Base-by-base conservation (phyloP, 2,329 filamentous ascomycete species). In the Venturia effusa region DNA sequence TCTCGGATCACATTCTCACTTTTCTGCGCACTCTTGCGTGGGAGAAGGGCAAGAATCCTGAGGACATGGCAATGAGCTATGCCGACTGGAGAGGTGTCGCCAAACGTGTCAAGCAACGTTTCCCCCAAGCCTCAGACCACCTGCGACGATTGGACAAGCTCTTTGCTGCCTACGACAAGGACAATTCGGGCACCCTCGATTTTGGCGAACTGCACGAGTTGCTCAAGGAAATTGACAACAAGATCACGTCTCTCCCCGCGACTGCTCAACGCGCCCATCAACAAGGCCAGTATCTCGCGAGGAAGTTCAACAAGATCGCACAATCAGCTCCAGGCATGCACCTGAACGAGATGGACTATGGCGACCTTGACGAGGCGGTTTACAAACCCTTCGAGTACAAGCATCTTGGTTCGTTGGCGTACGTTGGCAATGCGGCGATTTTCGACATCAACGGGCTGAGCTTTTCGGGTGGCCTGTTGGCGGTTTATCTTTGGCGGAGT, bases 251-350 rank as follows among this genome's bases (percentile, higher is more conserved):
- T 34, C 81, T 99, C 1, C 94, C 94, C 0, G 94, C 95, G 1
- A 99, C 94, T 0, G 94, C 95, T 1, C 94, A 99, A 76, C 88
- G 94, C 66, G 94, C 94, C 17, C 91, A 99, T 72, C 94, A 99
- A 75, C 94, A 99, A 76, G 94, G 94, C 34, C 81, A 88, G 67
- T 99, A 99, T 74, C 86, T 99, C 0, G 94, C 88, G 4, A 86
- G 88, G 66, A 99, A 99, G 76, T 88, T 99, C 78, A 97, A 95
- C 79, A 93, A 92, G 76, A 83, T 97, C 69, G 88, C 93, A 0
- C 85, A 88, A 40, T 84, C 89, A 0, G 83, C 88, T 0, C 87
- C 90, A 0, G 92, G 89, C 1, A 80, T 97, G 73, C 78, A 76
- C 55, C 82, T 87, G 61, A 97, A 97, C 71, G 85, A 95, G 62